Percentiles rank a stretch among this genome's conserved stretches.
Evolutionary conservation across 2,329 filamentous ascomycete genomes (phyloP).

Genomic region (Fusarium nisikadoi): DNA sequence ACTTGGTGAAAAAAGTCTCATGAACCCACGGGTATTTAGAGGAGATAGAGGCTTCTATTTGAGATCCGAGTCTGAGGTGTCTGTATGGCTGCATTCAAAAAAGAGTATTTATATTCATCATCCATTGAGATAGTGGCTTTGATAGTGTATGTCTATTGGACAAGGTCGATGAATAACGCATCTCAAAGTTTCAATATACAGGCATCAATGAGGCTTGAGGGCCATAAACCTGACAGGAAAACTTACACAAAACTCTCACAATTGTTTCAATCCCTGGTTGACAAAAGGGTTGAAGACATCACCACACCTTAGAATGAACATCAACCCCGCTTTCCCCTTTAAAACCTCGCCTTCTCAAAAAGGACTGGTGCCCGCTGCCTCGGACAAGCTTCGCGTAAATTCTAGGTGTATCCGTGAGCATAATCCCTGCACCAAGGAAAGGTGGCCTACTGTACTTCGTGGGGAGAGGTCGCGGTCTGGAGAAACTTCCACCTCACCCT

Average conservation of each 20-base stretch:
- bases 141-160: too few species aligned
- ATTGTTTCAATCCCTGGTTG: not conserved
- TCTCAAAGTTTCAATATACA: not conserved
- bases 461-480: slow-evolving; percentile 45
- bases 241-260: not conserved
- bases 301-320: slow-evolving; percentile 9
- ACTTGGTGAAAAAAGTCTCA: too few species aligned
- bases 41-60: not conserved
- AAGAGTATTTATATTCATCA: not conserved
- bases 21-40: not conserved
- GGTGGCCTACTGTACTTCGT: slow-evolving; percentile 42
- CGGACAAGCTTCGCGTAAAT: slow-evolving; percentile 47
- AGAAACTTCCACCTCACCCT: slow-evolving; percentile 58
- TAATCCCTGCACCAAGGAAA: slow-evolving; percentile 39
- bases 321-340: slow-evolving; percentile 35
- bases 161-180: not conserved
- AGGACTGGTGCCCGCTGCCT: slow-evolving; percentile 25
- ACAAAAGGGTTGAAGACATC: slow-evolving; percentile 1
- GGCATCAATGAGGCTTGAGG: not conserved
- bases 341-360: slow-evolving; percentile 16
- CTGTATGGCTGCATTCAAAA: not conserved
- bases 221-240: not conserved
- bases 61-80: not conserved
- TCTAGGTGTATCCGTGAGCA: slow-evolving; percentile 38
- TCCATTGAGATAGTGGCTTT: not conserved